These are phyloP conservation scores for Lecanicillium sp. DNA, from an alignment of 2,329 filamentous ascomycete species.

Conservation along the genomic window DNA sequence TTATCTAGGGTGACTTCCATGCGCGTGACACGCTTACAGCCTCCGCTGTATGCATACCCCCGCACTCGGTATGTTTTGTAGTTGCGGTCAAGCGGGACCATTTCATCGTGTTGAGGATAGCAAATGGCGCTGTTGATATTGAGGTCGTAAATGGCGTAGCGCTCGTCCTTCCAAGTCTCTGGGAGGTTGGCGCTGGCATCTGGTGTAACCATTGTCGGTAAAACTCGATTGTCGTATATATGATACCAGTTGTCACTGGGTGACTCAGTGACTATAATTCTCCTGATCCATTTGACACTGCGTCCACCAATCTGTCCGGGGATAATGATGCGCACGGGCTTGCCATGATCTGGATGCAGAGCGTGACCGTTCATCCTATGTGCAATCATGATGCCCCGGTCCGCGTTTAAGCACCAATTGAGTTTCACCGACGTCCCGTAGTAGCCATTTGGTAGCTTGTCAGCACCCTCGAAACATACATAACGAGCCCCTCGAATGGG, in stretches of 20 bases:
- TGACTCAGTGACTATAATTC: constrained; percentile 66
- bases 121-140: constrained; percentile 80
- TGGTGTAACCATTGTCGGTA: constrained; percentile 80
- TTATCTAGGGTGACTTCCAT: constrained; percentile 80
- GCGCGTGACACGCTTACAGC: constrained; percentile 74
- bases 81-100: constrained; percentile 42
- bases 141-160: constrained; percentile 89
- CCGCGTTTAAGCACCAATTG: constrained; percentile 80
- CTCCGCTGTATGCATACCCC: constrained; percentile 86
- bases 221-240: constrained; percentile 84
- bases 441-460: constrained; percentile 79
- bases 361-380: constrained; percentile 86
- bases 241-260: constrained; percentile 95
- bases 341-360: constrained; percentile 78
- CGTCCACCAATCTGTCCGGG: constrained; percentile 88
- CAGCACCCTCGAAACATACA: constrained; percentile 86
- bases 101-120: constrained; percentile 75
- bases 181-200: constrained; percentile 70
- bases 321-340: constrained; percentile 74
- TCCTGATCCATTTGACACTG: constrained; percentile 90
- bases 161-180: constrained; percentile 79
- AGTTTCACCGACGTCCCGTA: constrained; percentile 86
- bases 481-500: constrained; percentile 68
- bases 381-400: constrained; percentile 78
- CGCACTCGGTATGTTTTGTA: constrained; percentile 54